These are phyloP conservation scores for Exsudoporus frostii DNA, from an alignment of 768 basidiomycete genomes.

Conservation along the genomic window DNA sequence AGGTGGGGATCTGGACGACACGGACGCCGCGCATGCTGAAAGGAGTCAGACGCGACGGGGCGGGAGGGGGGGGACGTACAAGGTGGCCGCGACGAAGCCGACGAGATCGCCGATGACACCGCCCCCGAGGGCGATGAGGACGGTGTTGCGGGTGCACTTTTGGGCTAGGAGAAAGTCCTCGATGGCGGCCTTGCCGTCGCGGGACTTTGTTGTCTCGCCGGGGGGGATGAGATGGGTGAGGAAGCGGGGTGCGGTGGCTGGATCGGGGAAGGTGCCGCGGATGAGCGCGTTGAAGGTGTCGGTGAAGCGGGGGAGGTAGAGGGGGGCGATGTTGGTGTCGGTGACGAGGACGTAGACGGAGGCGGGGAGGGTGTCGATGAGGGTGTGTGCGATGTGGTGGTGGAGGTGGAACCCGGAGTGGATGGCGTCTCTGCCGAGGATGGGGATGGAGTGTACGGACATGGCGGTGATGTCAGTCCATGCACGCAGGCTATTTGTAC, in stretches of 20 bases:
- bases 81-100: slow-evolving; percentile 95
- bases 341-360: slow-evolving; percentile 91
- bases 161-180: slow-evolving; percentile 90
- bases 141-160: slow-evolving; percentile 89
- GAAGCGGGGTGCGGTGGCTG: slow-evolving; percentile 54
- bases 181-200: slow-evolving; percentile 87
- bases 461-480: not conserved
- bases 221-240: slow-evolving; percentile 78
- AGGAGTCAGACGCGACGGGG: not conserved
- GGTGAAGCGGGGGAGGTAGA: slow-evolving; percentile 71
- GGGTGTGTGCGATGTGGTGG: slow-evolving; percentile 77
- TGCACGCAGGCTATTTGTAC: slow-evolving; percentile 1
- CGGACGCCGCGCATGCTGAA: slow-evolving; percentile 94
- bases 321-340: slow-evolving; percentile 82
- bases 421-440: slow-evolving; percentile 82
- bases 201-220: slow-evolving; percentile 89
- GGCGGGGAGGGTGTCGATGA: slow-evolving; percentile 66
- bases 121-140: slow-evolving; percentile 90
- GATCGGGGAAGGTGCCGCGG: slow-evolving; percentile 12
- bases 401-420: slow-evolving; percentile 93
- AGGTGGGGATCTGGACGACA: slow-evolving; percentile 95
- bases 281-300: slow-evolving; percentile 56
- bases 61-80: slow-evolving; percentile 50
- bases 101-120: slow-evolving; percentile 97
- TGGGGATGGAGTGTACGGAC: slow-evolving; percentile 57